A percentile compares a stretch with the other conserved stretches of the same genome.
These are phyloP conservation scores for Skeletonema costatum DNA, from an alignment of 108 stramenopile genomes.

Conservation along the genomic window DNA sequence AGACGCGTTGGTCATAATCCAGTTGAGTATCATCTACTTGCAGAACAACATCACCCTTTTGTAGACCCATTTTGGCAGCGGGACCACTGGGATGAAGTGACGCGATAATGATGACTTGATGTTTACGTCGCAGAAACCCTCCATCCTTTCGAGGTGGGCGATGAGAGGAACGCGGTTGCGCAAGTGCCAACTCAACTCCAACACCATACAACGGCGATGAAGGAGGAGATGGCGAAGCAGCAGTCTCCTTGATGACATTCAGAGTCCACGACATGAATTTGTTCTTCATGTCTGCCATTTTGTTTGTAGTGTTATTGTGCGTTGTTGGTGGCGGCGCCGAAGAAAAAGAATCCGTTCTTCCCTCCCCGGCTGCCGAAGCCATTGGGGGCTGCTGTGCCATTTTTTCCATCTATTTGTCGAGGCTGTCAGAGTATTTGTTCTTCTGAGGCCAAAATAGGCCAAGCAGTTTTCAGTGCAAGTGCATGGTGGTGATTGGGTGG, in stretches of 20 bases:
- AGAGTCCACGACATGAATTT: slow-evolving; percentile 36
- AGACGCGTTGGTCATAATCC: slow-evolving; percentile 23
- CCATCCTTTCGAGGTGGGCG: background rate
- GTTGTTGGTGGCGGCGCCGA: background rate
- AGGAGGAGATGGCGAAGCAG: background rate
- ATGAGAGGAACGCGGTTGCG: slow-evolving; percentile 1
- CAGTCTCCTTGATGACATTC: slow-evolving; percentile 27
- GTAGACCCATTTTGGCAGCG: slow-evolving; percentile 63
- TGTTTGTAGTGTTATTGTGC: background rate
- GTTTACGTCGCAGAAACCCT: background rate
- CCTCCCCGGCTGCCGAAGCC: background rate
- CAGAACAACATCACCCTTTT: slow-evolving; percentile 60
- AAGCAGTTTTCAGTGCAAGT: too few relatives aligned
- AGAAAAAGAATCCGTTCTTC: background rate
- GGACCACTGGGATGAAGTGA: slow-evolving; percentile 70
- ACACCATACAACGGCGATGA: slow-evolving; percentile 2
- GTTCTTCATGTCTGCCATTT: background rate
- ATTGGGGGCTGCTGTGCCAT: background rate
- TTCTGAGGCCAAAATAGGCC: background rate
- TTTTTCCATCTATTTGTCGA: background rate
- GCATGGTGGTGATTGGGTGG: too few relatives aligned
- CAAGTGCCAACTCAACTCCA: slow-evolving; percentile 10
- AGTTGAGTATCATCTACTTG: slow-evolving; percentile 67
- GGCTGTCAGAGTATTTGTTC: too few relatives aligned
- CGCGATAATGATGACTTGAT: slow-evolving; percentile 4